A percentile compares a stretch with the other conserved stretches of the same genome.
Conservation (phyloP, 129 eudicot species). For the Lonicera japonica region DNA sequence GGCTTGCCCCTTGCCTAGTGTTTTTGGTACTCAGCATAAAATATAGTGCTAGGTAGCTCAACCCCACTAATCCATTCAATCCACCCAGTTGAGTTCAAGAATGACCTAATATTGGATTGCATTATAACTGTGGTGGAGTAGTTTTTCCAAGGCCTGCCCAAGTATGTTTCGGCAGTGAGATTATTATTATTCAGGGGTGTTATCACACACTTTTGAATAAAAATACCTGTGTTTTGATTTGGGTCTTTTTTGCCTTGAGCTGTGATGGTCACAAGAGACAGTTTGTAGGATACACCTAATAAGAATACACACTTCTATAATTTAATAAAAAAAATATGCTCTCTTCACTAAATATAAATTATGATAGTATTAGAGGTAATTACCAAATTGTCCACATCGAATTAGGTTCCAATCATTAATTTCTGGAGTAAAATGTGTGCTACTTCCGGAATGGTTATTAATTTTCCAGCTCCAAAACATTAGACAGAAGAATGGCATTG, state of each 20-base stretch:
- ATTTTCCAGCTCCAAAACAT: no score
- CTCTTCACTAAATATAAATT: no score
- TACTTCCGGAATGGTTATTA: no score
- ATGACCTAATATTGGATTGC: conserved; percentile 48
- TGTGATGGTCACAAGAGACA: conserved; percentile 46
- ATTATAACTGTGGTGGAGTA: conserved; percentile 59
- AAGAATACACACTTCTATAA: background rate
- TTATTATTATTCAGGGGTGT: conserved; percentile 28
- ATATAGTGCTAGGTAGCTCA: conserved; percentile 56
- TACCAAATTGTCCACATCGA: no score
- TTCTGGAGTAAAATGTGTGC: no score
- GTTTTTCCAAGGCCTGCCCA: conserved; percentile 84
- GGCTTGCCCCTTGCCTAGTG: conserved; percentile 49
- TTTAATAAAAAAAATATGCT: no score
- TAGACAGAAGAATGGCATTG: no score
- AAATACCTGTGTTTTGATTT: conserved; percentile 63
- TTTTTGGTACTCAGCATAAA: conserved; percentile 66
- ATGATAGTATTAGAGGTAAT: no score
- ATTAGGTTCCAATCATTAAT: no score
- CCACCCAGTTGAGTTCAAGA: conserved; percentile 62
- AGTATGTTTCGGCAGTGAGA: conserved; percentile 36
- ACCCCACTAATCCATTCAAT: conserved; percentile 44
- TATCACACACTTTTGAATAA: conserved; percentile 51
- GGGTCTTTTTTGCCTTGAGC: conserved; percentile 81
- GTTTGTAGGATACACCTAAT: conserved; percentile 23